Evolutionary conservation across 2,329 filamentous ascomycete genomes (phyloP), one percentile per base, ranked within the genome.

Genomic region (Colletotrichum shisoi): DNA sequence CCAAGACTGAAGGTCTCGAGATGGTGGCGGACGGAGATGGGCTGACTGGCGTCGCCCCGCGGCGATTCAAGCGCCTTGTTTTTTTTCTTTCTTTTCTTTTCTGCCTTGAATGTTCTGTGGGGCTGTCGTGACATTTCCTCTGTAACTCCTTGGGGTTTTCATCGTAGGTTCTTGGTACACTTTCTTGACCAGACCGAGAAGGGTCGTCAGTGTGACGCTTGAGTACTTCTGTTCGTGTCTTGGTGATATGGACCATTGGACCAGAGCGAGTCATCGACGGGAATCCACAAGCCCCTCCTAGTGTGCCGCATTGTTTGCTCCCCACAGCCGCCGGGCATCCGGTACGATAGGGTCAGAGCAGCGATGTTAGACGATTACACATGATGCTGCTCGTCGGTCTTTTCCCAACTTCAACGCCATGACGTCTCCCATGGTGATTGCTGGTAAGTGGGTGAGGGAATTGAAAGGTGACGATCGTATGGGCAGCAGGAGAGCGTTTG

Each of bases 11-110:
- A 53, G 51, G 12, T 39, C 7, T 48, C 19, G 42, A 40, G 13
- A 40, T 39, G 21, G 34, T 39, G 21, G 34, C 13, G n/a, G 37
- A 17, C 34, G 31, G 42, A 44, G 42, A 24, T 21, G 42, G 54
- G 27, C 40, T 39, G 54, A 46, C 44, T 11, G 31, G 39, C 31
- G 21, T 48, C 19, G 21, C 13, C 19, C 27, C 17, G 42, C 56
- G 31, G 42, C 56, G 56, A 58, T 17, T 58, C 56, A 58, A 24
- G 56, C 31, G 56, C 31, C 56, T 48, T 37, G 42, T 15, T 37
- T 21, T n/a, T 46, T 34, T 31, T 21, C 27, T 46, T 34, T 31
- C 9, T 34, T 31, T 34, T 34, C 3, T 34, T 5, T 1, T 1
- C 24, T 48, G 31, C 42, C 42, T 58, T 37, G 24, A 7, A 39